Evolutionary conservation across 2,329 filamentous ascomycete genomes (phyloP).

Genomic region (Neofusicoccum parvum): DNA sequence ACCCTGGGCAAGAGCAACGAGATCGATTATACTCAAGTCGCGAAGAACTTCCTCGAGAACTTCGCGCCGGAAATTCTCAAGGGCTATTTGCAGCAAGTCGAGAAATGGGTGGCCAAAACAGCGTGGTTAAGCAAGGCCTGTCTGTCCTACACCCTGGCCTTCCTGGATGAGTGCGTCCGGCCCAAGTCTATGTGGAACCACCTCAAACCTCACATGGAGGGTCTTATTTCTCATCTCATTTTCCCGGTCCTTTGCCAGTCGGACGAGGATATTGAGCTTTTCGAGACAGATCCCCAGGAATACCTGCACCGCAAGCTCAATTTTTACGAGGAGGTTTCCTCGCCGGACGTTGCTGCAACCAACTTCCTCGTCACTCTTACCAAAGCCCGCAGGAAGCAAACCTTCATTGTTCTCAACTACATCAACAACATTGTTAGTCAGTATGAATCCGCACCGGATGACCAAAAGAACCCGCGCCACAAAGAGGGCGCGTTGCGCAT

Average conservation of each 20-base stretch:
- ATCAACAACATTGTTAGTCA: conserved; percentile 93
- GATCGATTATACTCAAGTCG: conserved; percentile 77
- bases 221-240: conserved; percentile 88
- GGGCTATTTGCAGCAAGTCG: conserved; percentile 89
- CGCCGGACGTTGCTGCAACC: conserved; percentile 91
- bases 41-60: conserved; percentile 85
- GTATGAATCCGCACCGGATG: conserved; percentile 81
- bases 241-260: conserved; percentile 94
- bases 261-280: conserved; percentile 89
- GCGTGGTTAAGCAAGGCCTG: conserved; percentile 94
- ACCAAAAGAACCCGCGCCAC: conserved; percentile 89
- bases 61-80: conserved; percentile 97
- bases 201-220: conserved; percentile 89
- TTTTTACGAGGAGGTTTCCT: conserved; percentile 95
- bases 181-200: conserved; percentile 97
- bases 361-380: conserved; percentile 96
- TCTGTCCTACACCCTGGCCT: conserved; percentile 89
- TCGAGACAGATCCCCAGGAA: conserved; percentile 91
- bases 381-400: conserved; percentile 92
- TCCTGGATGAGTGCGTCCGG: conserved; percentile 95
- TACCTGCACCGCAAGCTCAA: conserved; percentile 97
- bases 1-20: conserved; percentile 72
- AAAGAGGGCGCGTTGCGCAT: conserved; percentile 97
- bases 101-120: conserved; percentile 95
- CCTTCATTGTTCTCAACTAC: conserved; percentile 90